phyloP scores from a whole-genome alignment of 768 basidiomycete species.

The Suillus ampliporus region DNA sequence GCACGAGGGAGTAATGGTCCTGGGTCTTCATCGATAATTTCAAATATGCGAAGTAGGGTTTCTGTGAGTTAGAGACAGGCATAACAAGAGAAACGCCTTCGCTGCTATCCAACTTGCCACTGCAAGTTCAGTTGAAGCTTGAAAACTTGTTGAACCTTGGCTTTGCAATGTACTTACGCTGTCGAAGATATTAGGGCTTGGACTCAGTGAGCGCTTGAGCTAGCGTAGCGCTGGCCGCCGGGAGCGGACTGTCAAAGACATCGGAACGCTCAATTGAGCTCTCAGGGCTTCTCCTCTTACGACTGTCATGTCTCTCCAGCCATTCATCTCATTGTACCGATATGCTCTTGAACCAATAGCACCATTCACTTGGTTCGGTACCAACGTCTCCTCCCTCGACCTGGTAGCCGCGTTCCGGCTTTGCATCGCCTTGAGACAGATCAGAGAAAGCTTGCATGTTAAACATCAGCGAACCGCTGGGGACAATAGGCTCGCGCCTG shows the following conservation, averaged over 20 bases:
- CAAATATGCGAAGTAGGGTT: background rate
- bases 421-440: constrained; percentile 70
- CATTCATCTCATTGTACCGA: constrained; percentile 57
- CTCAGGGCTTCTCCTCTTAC: background rate
- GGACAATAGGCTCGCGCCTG: constrained; percentile 37
- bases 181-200: too few species aligned
- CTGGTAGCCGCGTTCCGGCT: constrained; percentile 70
- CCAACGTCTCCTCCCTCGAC: constrained; percentile 66
- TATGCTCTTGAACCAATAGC: constrained; percentile 62
- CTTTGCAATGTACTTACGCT: too few species aligned
- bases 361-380: constrained; percentile 71
- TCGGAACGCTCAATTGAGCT: background rate
- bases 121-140: too few species aligned
- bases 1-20: background rate
- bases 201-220: too few species aligned
- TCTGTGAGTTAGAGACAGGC: background rate
- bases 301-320: constrained; percentile 40
- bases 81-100: background rate
- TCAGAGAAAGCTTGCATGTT: constrained; percentile 55
- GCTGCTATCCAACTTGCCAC: too few species aligned
- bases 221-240: background rate
- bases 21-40: background rate
- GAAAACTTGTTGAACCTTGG: too few species aligned
- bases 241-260: background rate
- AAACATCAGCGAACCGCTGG: constrained; percentile 47